phyloP scores from a whole-genome alignment of 192 early-diverging fungal genomes.

The Chytriomyces sp. region DNA sequence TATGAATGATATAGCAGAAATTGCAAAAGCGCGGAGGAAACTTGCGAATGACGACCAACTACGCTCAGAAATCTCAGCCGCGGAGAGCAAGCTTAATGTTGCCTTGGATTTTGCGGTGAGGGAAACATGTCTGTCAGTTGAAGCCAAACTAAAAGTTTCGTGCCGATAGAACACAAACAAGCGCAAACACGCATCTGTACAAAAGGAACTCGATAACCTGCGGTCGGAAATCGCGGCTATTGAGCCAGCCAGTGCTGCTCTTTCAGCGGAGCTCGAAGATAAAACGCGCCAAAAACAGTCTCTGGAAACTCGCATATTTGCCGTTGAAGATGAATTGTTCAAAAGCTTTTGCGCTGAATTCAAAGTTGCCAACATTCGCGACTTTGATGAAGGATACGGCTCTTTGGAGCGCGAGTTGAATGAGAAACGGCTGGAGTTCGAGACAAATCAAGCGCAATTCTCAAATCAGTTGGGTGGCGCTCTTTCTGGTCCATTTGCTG shows the following conservation, averaged over 20 bases:
- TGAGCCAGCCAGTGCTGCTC: conserved; percentile 10
- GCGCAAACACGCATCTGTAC: conserved; percentile 34
- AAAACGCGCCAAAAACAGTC: conserved; percentile 56
- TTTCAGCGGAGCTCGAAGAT: conserved; percentile 12
- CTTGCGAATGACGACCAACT: conserved; percentile 45
- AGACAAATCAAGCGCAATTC: conserved; percentile 76
- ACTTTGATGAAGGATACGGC: conserved; percentile 82
- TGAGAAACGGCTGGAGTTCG: conserved; percentile 78
- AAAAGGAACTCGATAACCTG: conserved; percentile 56
- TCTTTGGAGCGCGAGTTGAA: conserved; percentile 71
- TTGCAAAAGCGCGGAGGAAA: conserved; percentile 68
- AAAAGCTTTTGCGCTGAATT: conserved; percentile 76
- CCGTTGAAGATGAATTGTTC: conserved; percentile 73
- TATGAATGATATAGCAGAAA: conserved; percentile 70
- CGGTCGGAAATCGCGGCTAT: conserved; percentile 33
- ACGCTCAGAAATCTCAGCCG: conserved; percentile 26
- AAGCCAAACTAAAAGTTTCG: conserved; percentile 9
- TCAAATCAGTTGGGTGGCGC: conserved; percentile 67
- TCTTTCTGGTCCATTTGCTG: background rate
- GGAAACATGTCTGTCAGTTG: background rate
- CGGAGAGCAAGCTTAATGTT: conserved; percentile 52
- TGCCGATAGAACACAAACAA: conserved; percentile 24
- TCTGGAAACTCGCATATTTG: conserved; percentile 54
- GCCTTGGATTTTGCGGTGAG: conserved; percentile 68
- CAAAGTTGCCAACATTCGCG: conserved; percentile 78